Evolutionary conservation across 2,329 filamentous ascomycete species (phyloP).

Genomic region (Fusarium staphyleae): DNA sequence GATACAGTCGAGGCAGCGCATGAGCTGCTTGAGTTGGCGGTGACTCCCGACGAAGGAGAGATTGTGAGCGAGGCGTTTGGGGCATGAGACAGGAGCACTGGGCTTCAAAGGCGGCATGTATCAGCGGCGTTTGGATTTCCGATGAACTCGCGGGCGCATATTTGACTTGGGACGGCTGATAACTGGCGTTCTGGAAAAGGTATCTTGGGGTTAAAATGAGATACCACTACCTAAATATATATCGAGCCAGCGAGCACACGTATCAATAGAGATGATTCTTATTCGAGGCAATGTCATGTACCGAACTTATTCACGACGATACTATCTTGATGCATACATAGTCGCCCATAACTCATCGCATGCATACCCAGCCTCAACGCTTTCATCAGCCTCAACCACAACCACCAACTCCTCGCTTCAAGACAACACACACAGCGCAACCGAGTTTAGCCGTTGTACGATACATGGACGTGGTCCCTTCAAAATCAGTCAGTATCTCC

Average conservation of each 20-base stretch:
- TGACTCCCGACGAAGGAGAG: slow-evolving; percentile 75
- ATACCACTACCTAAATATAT: slow-evolving; percentile 12
- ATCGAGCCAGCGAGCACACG: neutral
- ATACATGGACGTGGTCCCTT: slow-evolving; percentile 43
- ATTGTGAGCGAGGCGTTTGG: slow-evolving; percentile 53
- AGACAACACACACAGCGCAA: neutral
- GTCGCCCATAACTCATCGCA: neutral
- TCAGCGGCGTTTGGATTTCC: slow-evolving; percentile 26
- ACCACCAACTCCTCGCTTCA: neutral
- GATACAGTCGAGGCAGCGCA: slow-evolving; percentile 84
- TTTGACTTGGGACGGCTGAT: neutral
- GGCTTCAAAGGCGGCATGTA: neutral
- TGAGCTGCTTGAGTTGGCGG: slow-evolving; percentile 77
- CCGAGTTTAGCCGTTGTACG: slow-evolving; percentile 31
- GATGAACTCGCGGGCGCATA: neutral
- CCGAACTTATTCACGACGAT: neutral
- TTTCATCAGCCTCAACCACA: neutral
- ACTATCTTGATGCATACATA: no score
- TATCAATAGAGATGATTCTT: neutral
- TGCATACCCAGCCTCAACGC: neutral
- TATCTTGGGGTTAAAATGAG: slow-evolving; percentile 3
- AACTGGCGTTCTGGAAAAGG: slow-evolving; percentile 17
- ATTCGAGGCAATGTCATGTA: neutral
- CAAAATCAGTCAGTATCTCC: neutral
- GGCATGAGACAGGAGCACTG: slow-evolving; percentile 31